These are phyloP conservation scores for Leishmania turanica DNA, from an alignment of 208 protist species.

Conservation along the genomic window DNA sequence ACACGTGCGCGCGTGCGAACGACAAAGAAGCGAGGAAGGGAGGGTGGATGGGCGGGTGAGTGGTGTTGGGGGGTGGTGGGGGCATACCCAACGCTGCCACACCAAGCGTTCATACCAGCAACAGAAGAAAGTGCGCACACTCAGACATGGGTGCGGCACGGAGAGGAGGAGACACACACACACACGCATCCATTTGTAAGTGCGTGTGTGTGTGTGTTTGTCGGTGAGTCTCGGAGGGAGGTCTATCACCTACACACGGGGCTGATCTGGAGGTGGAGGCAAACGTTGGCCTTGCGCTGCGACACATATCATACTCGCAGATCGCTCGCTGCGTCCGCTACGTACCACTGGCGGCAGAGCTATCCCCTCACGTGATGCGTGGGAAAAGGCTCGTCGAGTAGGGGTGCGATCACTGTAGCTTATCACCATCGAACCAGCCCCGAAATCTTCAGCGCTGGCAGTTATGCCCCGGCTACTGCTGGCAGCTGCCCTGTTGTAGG, in stretches of 20 bases:
- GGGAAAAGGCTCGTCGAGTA: slow-evolving; percentile 14
- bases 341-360: slow-evolving; percentile 29
- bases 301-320: slow-evolving; percentile 8
- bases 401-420: slow-evolving; percentile 15
- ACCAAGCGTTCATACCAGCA: too few species aligned
- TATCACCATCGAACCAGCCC: background rate
- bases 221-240: background rate
- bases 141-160: too few species aligned
- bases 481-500: slow-evolving; percentile 1
- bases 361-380: slow-evolving; percentile 16
- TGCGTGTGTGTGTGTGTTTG: background rate
- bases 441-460: slow-evolving; percentile 7
- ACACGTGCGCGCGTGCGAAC: background rate
- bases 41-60: too few species aligned
- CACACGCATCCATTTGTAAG: background rate
- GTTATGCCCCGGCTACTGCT: slow-evolving; percentile 1
- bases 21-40: too few species aligned
- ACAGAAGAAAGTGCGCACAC: too few species aligned
- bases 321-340: slow-evolving; percentile 18
- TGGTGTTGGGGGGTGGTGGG: too few species aligned
- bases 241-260: slow-evolving; percentile 1
- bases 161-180: background rate
- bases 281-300: slow-evolving; percentile 12
- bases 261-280: slow-evolving; percentile 19
- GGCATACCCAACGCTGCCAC: too few species aligned